Evolutionary conservation across 441 rosid genomes (phyloP).

Genomic region (Theobroma grandiflorum): DNA sequence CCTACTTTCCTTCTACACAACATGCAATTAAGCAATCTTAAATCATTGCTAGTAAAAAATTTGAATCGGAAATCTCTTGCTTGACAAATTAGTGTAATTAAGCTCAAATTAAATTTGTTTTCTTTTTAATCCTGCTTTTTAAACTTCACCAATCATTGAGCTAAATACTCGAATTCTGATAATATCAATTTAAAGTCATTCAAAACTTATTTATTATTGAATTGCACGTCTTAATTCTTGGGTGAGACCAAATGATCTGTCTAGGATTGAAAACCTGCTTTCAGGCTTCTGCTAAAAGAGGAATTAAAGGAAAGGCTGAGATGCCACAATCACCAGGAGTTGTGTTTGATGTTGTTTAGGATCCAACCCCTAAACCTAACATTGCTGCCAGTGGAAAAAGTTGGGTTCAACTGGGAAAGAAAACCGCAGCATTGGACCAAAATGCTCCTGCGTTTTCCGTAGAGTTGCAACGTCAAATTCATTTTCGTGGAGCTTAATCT

Average conservation of each 20-base stretch:
- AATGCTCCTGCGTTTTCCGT: background rate
- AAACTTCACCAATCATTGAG: too few species aligned
- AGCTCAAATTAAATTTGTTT: too few species aligned
- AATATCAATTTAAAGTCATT: background rate
- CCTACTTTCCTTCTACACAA: too few species aligned
- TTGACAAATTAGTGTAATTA: too few species aligned
- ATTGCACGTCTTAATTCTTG: too few species aligned
- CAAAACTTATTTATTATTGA: background rate
- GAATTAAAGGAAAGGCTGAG: background rate
- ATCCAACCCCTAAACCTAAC: slow-evolving; percentile 7
- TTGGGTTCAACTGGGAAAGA: background rate
- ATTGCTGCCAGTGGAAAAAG: too few species aligned
- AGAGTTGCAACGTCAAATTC: background rate
- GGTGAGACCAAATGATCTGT: background rate
- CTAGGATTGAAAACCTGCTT: background rate
- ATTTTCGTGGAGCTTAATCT: background rate
- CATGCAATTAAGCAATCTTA: too few species aligned
- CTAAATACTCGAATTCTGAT: too few species aligned
- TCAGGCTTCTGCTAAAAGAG: background rate
- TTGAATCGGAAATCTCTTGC: too few species aligned
- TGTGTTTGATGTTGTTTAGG: background rate
- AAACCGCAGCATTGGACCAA: background rate
- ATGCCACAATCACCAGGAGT: slow-evolving; percentile 16
- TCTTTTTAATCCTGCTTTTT: too few species aligned
- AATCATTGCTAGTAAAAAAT: too few species aligned